Evolutionary conservation across 305 asterid genomes (phyloP), one percentile per base, ranked within the genome.

Genomic region (Solanum aculeatissimum): DNA sequence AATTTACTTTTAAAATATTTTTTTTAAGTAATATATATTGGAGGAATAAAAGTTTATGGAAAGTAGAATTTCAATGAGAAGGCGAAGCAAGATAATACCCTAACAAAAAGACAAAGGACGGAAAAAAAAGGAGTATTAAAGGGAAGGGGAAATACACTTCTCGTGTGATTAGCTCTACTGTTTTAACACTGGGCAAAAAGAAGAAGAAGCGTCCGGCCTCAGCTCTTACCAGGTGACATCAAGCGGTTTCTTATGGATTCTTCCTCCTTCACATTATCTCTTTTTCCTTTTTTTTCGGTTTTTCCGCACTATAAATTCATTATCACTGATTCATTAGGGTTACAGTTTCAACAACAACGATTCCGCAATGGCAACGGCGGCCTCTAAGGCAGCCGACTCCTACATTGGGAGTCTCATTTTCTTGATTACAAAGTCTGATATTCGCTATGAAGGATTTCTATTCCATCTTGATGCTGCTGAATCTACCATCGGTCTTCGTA

Each of bases 401-500:
- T 84, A 65, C 84, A 75, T 87, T 13, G 89, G 89, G 32, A 66
- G 86, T 23, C 58, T 82, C 15, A 69, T 87, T 18, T 55, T 80
- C 51, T 82, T 87, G 72, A 79, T 77, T 77, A 42, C 89, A 9
- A 85, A 87, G 83, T 66, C 84, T 23, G 87, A 82, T 21, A 82
- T 87, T 68, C 87, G 86, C 4, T 87, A 87, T 4, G 85, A 85
- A 87, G 89, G 89, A 11, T 74, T 85, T 38, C 10, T 87, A 23
- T 85, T 75, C 43, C 69, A 82, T n/a, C 84, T 87, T n/a, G 60
- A 75, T 77, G 3, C 84, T 51, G 62, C 49, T 2, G 86, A 82
- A 14, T 66, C 83, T 54, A 74, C 77, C 82, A 55, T 87, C 9
- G 83, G 60, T 6, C 81, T 85, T 23, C 78, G 86, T 23, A 82